A percentile compares a stretch with the other conserved stretches of the same genome.
Conservation (phyloP, 805 yeast species). For the Suhomyces pyralidae region DNA sequence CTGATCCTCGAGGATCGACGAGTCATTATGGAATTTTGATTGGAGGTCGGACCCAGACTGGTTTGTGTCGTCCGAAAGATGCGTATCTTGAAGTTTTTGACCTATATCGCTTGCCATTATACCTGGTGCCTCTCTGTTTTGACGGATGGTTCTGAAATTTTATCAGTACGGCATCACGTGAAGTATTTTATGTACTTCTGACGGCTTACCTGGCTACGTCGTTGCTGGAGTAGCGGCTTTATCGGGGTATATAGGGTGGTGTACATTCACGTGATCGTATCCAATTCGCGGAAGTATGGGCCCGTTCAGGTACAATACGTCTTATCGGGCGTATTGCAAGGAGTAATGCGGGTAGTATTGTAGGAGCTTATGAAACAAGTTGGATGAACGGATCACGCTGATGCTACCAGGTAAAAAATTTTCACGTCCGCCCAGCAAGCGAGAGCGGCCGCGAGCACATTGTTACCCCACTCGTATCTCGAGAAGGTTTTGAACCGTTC, state of each 20-base stretch:
- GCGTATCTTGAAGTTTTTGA: background rate
- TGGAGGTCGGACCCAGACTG: background rate
- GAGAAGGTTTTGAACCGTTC: background rate
- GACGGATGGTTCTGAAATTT: background rate
- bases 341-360: background rate
- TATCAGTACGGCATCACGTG: background rate
- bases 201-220: no score
- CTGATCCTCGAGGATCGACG: background rate
- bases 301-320: background rate
- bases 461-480: background rate
- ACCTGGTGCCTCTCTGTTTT: background rate
- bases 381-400: background rate
- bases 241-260: background rate
- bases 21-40: background rate
- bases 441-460: background rate
- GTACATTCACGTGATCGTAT: background rate
- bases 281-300: background rate
- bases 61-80: background rate
- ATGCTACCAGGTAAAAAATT: background rate
- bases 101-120: background rate
- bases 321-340: background rate
- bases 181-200: background rate
- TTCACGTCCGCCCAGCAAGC: background rate
- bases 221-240: background rate
- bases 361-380: background rate